Base-by-base conservation (phyloP, 139 green algal genomes). In the Marvania coccoides region DNA sequence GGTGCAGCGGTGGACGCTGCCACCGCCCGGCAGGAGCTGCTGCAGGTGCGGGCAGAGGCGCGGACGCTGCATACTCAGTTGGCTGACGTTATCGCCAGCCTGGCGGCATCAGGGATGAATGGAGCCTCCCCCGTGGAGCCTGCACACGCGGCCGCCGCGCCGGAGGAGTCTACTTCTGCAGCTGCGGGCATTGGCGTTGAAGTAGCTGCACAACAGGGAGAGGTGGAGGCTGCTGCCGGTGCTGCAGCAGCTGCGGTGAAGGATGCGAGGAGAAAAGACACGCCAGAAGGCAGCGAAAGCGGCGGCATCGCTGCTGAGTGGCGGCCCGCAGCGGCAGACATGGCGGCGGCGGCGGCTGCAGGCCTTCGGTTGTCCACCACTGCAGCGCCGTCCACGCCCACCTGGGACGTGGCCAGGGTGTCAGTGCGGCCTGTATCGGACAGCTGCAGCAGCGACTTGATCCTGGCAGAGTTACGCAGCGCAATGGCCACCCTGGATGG, bases 61-160 rank as follows among this genome's bases (percentile, higher is more conserved):
- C 30, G 33, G 33, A 38, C 48, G n/a, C 26, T 64, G 14, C 57
- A 64, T 64, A 38, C 24, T 12, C 57, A 64, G 26, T 58, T 64
- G 12, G 23, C 57, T n/a, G 57, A 64, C 28, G 29, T 64, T 19
- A 64, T 64, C 19, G 47, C 57, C 47, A 26, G 12, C 26, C 30
- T 64, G 42, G 42, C 42, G 19, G 42, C 19, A 51, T 19, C 42
- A 51, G 42, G 42, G 19, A 19, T 51, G n/a, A n/a, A n/a, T 51
- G 42, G 19, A 19, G 42, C 19, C 19, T 51, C 42, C 19, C 42
- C 42, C 19, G 42, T 51, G 19, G 42, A 19, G 42, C 19, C 19
- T 28, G 19, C 19, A 19, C 42, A 51, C 19, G 19, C 42, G 19
- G 19, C 19, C 19, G 19, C 19, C 19, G 42, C 42, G 19, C 42